phyloP scores from a whole-genome alignment of 2,329 filamentous ascomycete species.

The Aureobasidium lini region DNA sequence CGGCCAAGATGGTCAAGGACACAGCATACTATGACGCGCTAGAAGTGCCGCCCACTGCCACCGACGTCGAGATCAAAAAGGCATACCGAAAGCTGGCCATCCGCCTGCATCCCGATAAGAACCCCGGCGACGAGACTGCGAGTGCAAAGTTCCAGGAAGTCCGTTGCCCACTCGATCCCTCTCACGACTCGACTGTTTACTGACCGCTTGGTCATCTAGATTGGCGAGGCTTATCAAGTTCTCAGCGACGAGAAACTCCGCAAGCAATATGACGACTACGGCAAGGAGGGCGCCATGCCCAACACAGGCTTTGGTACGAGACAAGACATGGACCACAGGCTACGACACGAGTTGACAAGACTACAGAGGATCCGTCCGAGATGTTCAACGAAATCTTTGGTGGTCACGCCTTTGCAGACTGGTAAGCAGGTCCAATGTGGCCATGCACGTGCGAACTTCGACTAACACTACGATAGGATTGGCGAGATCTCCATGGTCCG shows the following conservation, averaged over 20 bases:
- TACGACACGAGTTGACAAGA: constrained; percentile 14
- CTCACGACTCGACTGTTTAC: background rate
- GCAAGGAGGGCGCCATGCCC: constrained; percentile 89
- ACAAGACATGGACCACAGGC: background rate
- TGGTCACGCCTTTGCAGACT: constrained; percentile 88
- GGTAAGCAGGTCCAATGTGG: constrained; percentile 32
- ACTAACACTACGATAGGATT: constrained; percentile 44
- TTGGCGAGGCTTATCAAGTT: constrained; percentile 68
- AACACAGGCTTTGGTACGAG: constrained; percentile 73
- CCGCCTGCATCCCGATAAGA: constrained; percentile 94
- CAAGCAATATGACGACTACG: constrained; percentile 91
- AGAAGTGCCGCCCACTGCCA: constrained; percentile 75
- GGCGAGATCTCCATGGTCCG: constrained; percentile 98
- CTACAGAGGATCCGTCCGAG: constrained; percentile 74
- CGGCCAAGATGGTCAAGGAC: constrained; percentile 39
- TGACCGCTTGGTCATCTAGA: constrained; percentile 32
- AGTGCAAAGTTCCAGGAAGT: constrained; percentile 92
- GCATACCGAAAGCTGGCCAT: constrained; percentile 83
- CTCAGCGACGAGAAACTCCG: constrained; percentile 81
- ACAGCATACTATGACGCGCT: constrained; percentile 83
- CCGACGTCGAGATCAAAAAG: constrained; percentile 92
- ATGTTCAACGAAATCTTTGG: constrained; percentile 99
- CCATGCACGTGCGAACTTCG: background rate
- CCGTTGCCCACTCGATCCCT: constrained; percentile 20
- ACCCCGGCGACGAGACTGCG: constrained; percentile 88